phyloP scores from a whole-genome alignment of 257 asterid species.

The Leonotis leonurus region DNA sequence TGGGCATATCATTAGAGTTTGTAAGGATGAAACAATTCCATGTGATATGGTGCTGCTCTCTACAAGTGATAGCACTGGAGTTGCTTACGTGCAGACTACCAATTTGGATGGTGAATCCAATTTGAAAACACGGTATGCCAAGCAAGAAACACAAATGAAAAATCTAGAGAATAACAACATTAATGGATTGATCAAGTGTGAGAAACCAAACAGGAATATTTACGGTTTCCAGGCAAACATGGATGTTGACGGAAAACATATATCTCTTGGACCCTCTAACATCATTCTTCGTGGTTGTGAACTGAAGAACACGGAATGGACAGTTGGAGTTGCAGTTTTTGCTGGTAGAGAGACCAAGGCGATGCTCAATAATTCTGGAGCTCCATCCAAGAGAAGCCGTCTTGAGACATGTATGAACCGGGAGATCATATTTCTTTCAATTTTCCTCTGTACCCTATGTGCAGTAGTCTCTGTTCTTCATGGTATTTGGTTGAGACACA shows the following conservation, averaged over 20 bases:
- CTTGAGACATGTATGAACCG: constrained; percentile 85
- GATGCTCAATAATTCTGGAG: constrained; percentile 96
- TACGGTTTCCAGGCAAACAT: constrained; percentile 90
- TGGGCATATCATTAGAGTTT: constrained; percentile 71
- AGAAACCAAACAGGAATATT: constrained; percentile 87
- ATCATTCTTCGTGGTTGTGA: constrained; percentile 93
- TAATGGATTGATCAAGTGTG: constrained; percentile 75
- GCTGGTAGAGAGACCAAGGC: constrained; percentile 94
- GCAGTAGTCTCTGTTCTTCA: constrained; percentile 53
- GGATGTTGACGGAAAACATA: constrained; percentile 79
- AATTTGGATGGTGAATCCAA: constrained; percentile 98
- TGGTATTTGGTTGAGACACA: constrained; percentile 81
- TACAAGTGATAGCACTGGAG: constrained; percentile 86
- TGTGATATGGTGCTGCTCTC: constrained; percentile 93
- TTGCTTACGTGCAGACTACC: constrained; percentile 83
- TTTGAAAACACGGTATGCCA: constrained; percentile 89
- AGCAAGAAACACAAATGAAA: constrained; percentile 83
- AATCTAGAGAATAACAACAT: constrained; percentile 38
- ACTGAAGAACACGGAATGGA: constrained; percentile 90
- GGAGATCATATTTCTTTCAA: constrained; percentile 72
- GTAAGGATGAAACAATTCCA: constrained; percentile 67
- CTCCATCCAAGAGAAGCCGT: constrained; percentile 91
- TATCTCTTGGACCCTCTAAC: constrained; percentile 93
- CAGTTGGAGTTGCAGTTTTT: constrained; percentile 78
- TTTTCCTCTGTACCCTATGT: constrained; percentile 67